A percentile compares a stretch with the other conserved stretches of the same genome.
Conservation (phyloP, 306 rosid species). For the Fragaria ananassa region DNA sequence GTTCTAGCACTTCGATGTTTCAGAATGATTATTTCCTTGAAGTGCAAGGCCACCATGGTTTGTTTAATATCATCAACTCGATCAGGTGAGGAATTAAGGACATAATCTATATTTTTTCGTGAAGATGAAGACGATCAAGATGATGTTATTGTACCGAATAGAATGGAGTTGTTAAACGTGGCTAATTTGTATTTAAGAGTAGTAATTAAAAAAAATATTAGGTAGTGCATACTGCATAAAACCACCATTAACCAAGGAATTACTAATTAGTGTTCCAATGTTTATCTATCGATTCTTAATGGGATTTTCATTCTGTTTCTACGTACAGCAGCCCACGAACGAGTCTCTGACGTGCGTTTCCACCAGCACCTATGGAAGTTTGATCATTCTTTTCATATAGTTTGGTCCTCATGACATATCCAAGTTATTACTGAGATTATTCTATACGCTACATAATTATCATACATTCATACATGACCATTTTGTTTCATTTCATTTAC, state of each 20-base stretch:
- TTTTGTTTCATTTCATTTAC: background rate
- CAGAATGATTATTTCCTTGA: background rate
- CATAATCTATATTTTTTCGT: background rate
- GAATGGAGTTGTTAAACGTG: background rate
- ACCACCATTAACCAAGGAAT: too few relatives aligned
- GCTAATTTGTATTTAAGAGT: background rate
- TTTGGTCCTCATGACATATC: background rate
- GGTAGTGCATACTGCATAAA: constrained; percentile 1
- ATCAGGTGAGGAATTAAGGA: background rate
- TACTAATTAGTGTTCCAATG: too few relatives aligned
- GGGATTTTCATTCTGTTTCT: background rate
- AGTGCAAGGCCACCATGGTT: background rate
- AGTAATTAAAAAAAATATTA: background rate
- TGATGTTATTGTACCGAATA: background rate
- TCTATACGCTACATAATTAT: too few relatives aligned
- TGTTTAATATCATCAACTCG: background rate
- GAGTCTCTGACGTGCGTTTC: background rate
- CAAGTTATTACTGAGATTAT: background rate
- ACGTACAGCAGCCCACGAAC: background rate
- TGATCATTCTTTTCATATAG: background rate
- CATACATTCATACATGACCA: background rate
- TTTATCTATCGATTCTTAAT: background rate
- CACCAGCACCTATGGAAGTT: background rate
- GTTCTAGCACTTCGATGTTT: background rate
- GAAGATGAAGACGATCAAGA: background rate